Conservation (phyloP, 352 stramenopile genomes). For the Globisporangium okanoganense region DNA sequence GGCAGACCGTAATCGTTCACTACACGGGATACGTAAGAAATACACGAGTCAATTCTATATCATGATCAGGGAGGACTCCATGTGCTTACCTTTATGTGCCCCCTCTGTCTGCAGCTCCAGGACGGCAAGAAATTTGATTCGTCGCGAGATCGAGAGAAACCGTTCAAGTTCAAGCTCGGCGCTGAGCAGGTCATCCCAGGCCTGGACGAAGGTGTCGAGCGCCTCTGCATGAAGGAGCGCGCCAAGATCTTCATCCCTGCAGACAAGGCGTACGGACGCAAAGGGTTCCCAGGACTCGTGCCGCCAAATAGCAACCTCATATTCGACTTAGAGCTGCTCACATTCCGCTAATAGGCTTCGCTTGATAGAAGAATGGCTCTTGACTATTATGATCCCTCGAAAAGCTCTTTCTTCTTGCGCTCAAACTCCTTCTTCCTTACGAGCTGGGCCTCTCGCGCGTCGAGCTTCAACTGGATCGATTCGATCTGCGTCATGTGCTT, state of each 20-base stretch:
- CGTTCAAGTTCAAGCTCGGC: conserved; percentile 89
- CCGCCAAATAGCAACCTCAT: conserved; percentile 91
- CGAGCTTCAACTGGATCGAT: conserved; percentile 47
- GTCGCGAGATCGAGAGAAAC: conserved; percentile 72
- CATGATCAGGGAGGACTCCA: neutral
- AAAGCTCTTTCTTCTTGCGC: conserved; percentile 59
- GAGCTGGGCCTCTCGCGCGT: conserved; percentile 36
- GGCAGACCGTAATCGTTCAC: conserved; percentile 84
- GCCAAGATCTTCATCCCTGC: conserved; percentile 86
- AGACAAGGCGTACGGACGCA: conserved; percentile 82
- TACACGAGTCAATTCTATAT: neutral
- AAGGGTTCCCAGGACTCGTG: conserved; percentile 83
- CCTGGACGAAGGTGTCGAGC: conserved; percentile 78
- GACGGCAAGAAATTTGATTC: conserved; percentile 79
- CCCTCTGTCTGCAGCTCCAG: conserved; percentile 35
- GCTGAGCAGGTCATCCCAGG: conserved; percentile 88
- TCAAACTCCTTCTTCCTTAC: conserved; percentile 55
- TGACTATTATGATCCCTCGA: conserved; percentile 14
- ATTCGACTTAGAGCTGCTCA: conserved; percentile 91
- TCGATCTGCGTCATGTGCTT: conserved; percentile 48
- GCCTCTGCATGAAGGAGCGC: conserved; percentile 81
- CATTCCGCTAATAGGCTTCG: conserved; percentile 46
- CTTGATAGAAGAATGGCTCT: neutral
- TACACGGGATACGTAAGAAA: conserved; percentile 81
- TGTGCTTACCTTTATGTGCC: neutral